A percentile compares a stretch with the other conserved stretches of the same genome.
Evolutionary conservation across 495 filamentous ascomycete species (phyloP).

Genomic region (Glarea lozoyensis): DNA sequence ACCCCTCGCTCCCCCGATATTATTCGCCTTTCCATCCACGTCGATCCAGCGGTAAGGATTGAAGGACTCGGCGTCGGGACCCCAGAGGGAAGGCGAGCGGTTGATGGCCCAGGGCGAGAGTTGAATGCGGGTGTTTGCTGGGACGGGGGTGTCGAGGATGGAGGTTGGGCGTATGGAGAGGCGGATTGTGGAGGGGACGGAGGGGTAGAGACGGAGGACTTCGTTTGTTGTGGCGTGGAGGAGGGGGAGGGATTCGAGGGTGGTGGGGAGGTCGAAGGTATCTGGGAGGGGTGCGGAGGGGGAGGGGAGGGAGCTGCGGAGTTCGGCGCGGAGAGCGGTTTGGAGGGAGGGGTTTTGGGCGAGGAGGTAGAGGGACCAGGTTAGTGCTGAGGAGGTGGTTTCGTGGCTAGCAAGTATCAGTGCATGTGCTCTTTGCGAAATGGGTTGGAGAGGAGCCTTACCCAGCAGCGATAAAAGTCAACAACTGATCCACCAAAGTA

Average conservation of each 20-base stretch:
- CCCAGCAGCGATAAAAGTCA: conserved; percentile 90
- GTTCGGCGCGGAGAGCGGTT: conserved; percentile 37
- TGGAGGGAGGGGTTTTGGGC: conserved; percentile 38
- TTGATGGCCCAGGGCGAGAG: conserved; percentile 41
- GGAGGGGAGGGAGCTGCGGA: conserved; percentile 55
- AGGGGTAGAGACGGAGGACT: conserved; percentile 25
- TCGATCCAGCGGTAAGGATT: conserved; percentile 22
- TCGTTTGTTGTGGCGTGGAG: conserved; percentile 34
- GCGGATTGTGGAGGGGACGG: conserved; percentile 46
- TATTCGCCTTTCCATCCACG: conserved; percentile 15
- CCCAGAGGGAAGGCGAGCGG: conserved; percentile 29
- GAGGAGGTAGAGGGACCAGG: conserved; percentile 44
- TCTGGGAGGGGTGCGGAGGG: conserved; percentile 34
- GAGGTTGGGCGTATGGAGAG: conserved; percentile 47
- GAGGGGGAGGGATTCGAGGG: conserved; percentile 20
- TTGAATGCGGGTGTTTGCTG: conserved; percentile 38
- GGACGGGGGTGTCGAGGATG: conserved; percentile 35
- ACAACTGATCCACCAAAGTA: conserved; percentile 80
- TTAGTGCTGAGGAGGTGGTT: conserved; percentile 47
- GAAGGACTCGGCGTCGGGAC: conserved; percentile 22
- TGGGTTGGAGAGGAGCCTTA: conserved; percentile 5
- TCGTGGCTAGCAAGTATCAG: conserved; percentile 51
- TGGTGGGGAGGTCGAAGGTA: conserved; percentile 30
- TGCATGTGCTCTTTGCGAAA: not conserved
- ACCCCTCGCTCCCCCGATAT: conserved; percentile 23